Conservation (phyloP, 2,329 filamentous ascomycete genomes). For the Pestalotiopsis fici region DNA sequence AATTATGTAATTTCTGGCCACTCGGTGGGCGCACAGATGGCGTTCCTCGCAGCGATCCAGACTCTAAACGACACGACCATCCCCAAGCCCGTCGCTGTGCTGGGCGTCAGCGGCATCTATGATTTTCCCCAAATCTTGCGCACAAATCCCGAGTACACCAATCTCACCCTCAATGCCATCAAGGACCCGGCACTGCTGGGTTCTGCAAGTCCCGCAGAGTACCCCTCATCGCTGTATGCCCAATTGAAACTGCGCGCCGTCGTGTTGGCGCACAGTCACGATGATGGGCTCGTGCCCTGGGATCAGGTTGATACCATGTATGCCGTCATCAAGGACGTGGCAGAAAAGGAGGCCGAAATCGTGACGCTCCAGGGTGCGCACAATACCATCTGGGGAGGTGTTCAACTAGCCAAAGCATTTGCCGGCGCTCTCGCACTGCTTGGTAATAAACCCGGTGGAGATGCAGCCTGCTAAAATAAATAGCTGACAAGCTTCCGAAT, state of each 20-base stretch:
- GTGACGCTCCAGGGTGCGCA: neutral
- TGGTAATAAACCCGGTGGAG: neutral
- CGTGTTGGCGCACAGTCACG: conserved; percentile 1
- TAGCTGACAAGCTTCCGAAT: neutral
- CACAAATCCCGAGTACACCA: conserved; percentile 1
- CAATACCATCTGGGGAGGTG: conserved; percentile 2
- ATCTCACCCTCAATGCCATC: conserved; percentile 1
- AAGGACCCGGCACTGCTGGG: neutral
- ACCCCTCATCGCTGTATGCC: neutral
- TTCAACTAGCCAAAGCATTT: conserved; percentile 2
- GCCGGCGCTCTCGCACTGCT: neutral
- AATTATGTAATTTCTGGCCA: conserved; percentile 1
- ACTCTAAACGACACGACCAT: conserved; percentile 1
- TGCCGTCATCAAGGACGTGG: neutral
- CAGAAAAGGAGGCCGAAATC: neutral
- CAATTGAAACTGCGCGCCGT: neutral
- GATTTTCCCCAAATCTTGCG: neutral
- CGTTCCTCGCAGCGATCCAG: neutral
- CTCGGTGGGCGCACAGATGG: conserved; percentile 5
- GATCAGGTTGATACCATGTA: conserved; percentile 3
- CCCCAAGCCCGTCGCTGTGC: neutral
- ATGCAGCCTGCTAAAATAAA: no score
- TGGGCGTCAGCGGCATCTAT: conserved; percentile 5
- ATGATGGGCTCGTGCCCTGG: conserved; percentile 3
- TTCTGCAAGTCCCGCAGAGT: neutral